A percentile compares a stretch with the other conserved stretches of the same genome.
phyloP scores from a whole-genome alignment of 2,329 filamentous ascomycete genomes.

The Pseudogymnoascus sp. region DNA sequence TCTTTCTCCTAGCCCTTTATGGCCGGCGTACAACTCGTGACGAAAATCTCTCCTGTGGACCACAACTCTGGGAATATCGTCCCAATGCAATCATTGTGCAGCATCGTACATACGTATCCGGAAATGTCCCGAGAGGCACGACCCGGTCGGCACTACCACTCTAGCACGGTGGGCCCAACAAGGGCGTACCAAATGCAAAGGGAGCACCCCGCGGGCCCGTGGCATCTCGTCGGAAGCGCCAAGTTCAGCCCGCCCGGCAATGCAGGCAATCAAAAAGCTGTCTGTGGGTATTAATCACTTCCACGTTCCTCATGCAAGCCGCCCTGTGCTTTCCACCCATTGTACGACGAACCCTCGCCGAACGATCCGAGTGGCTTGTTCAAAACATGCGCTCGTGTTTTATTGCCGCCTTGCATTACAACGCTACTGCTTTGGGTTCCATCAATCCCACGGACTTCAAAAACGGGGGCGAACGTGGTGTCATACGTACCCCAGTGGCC shows the following conservation, averaged over 20 bases:
- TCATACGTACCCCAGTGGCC: background rate
- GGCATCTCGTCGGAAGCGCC: background rate
- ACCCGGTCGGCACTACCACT: conserved; percentile 1
- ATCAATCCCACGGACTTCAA: background rate
- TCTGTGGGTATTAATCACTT: conserved; percentile 2
- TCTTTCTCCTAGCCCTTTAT: background rate
- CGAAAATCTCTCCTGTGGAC: background rate
- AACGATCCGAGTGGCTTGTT: background rate
- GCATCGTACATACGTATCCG: conserved; percentile 2
- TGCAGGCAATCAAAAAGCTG: conserved; percentile 6
- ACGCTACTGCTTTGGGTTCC: background rate
- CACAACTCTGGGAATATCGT: background rate
- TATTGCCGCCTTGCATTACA: background rate
- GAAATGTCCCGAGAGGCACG: conserved; percentile 6
- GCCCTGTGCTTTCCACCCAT: background rate
- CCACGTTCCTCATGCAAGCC: conserved; percentile 4
- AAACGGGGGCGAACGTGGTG: background rate
- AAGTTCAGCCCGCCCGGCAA: conserved; percentile 1
- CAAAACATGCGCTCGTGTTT: background rate
- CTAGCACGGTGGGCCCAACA: background rate
- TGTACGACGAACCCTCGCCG: background rate
- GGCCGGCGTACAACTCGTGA: background rate
- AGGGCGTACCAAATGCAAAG: background rate
- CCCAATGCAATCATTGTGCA: conserved; percentile 4
- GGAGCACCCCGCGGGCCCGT: background rate